Base-by-base conservation (phyloP, 805 yeast genomes). In the Pichia thaimueangensis region DNA sequence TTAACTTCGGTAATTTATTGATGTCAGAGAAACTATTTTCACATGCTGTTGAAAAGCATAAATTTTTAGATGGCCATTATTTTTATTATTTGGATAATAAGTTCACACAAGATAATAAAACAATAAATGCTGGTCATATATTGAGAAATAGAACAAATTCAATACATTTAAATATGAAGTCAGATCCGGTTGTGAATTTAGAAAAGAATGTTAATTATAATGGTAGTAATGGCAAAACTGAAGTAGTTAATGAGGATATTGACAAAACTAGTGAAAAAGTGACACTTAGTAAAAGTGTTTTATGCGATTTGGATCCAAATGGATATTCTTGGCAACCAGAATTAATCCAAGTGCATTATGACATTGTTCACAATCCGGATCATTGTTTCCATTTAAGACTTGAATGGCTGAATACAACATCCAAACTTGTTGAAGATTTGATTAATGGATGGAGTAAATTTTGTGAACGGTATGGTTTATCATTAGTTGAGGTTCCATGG, bases 401-500 rank as follows among this genome's bases (percentile, higher is more conserved):
- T 12, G 97, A 93, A 58, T 93, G 99, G 99, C 65, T 91, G 25
- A 86, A 84, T 47, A 80, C 95, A 0, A 87, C 97, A 0, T 83
- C 95, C 2, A 85, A 84, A 56, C 65, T 86, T 25, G 78, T 86
- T 38, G 96, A 88, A 45, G 95, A 88, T 50, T 68, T 84, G 11
- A 70, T 88, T 33, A 78, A 71, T 34, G 73, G 77, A 37, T 83
- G 97, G 86, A 76, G 87, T 0, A 72, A 96, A 43, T 68, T 82
- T 37, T 86, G 96, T 53, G 95, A 87, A 45, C 62, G 94, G 42
- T 86, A 86, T 55, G 97, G 96, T 0, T 69, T 93, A 47, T 71
- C 70, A 39, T 59, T 83, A 17, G 93, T 89, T 16, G 97, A 91
- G 55, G 82, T 89, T 0, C 97, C 98, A 1, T 86, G 96, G 82